Conservation (phyloP, 2,329 filamentous ascomycete genomes). For the Aulographum hederae region DNA sequence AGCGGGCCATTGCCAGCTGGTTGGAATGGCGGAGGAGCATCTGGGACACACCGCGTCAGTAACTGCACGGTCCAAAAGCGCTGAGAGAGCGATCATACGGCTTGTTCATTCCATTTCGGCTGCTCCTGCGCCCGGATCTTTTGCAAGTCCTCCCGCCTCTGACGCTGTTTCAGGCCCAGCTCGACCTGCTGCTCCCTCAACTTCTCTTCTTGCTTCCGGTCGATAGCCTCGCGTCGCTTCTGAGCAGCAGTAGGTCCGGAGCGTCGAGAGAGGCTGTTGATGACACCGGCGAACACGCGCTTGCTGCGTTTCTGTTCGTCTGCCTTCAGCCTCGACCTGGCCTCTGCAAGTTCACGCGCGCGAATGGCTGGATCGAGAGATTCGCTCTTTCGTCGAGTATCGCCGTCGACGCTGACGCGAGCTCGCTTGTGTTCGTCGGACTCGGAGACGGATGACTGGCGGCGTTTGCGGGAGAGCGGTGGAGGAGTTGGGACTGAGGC, state of each 20-base stretch:
- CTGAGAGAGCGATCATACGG: slow-evolving; percentile 34
- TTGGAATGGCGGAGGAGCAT: slow-evolving; percentile 60
- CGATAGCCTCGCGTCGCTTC: slow-evolving; percentile 60
- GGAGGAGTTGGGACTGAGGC: neutral
- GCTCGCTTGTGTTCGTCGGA: slow-evolving; percentile 31
- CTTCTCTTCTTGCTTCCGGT: slow-evolving; percentile 63
- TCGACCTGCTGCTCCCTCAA: slow-evolving; percentile 54
- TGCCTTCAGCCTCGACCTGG: neutral
- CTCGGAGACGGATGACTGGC: slow-evolving; percentile 34
- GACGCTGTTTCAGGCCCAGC: slow-evolving; percentile 47
- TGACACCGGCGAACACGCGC: slow-evolving; percentile 67
- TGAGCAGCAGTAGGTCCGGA: slow-evolving; percentile 41
- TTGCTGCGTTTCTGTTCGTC: slow-evolving; percentile 76
- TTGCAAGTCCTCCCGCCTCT: slow-evolving; percentile 44
- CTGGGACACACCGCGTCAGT: slow-evolving; percentile 23
- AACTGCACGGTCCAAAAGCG: slow-evolving; percentile 1
- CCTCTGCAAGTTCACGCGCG: neutral
- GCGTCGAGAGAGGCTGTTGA: slow-evolving; percentile 62
- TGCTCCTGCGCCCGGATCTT: slow-evolving; percentile 49
- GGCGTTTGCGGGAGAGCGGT: slow-evolving; percentile 22
- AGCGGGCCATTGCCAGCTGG: slow-evolving; percentile 52
- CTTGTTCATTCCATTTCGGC: slow-evolving; percentile 54
- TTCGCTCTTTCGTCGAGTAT: slow-evolving; percentile 1
- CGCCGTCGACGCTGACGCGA: slow-evolving; percentile 22
- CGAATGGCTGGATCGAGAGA: neutral